Percentiles rank a stretch among this genome's conserved stretches.
Conservation (phyloP, 2,329 filamentous ascomycete species). For the Cercospora citrullina region DNA sequence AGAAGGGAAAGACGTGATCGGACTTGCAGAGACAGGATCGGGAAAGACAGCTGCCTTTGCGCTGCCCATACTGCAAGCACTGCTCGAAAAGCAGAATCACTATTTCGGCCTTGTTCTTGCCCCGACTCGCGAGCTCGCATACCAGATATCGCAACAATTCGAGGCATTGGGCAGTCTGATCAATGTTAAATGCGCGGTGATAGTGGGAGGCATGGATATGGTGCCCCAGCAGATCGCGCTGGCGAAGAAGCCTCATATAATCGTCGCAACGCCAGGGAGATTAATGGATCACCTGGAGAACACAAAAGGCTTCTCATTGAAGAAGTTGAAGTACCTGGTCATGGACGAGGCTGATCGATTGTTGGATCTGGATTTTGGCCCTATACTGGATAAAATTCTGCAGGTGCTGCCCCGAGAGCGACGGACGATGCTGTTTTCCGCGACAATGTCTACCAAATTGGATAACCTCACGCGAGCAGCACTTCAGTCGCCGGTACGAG, state of each 20-base stretch:
- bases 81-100: conserved; percentile 83
- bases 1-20: conserved; percentile 81
- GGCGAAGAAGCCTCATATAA: conserved; percentile 91
- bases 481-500: conserved; percentile 76
- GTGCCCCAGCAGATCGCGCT: conserved; percentile 86
- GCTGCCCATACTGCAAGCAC: conserved; percentile 83
- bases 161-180: conserved; percentile 86
- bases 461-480: conserved; percentile 89
- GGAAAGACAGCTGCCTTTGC: conserved; percentile 97
- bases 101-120: conserved; percentile 88
- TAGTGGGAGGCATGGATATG: conserved; percentile 92
- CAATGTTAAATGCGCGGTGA: conserved; percentile 77
- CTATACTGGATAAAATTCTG: conserved; percentile 87
- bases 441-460: conserved; percentile 91
- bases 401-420: conserved; percentile 79
- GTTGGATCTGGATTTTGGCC: conserved; percentile 91
- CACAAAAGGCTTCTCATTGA: conserved; percentile 90
- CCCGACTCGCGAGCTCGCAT: conserved; percentile 88
- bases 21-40: conserved; percentile 89
- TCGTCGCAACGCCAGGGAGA: conserved; percentile 88
- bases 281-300: conserved; percentile 92
- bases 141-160: conserved; percentile 85
- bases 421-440: conserved; percentile 85
- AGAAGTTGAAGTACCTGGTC: conserved; percentile 80
- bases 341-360: conserved; percentile 94